Evolutionary conservation across 2,329 filamentous ascomycete species (phyloP).

Genomic region (Colletotrichum cuscutae): DNA sequence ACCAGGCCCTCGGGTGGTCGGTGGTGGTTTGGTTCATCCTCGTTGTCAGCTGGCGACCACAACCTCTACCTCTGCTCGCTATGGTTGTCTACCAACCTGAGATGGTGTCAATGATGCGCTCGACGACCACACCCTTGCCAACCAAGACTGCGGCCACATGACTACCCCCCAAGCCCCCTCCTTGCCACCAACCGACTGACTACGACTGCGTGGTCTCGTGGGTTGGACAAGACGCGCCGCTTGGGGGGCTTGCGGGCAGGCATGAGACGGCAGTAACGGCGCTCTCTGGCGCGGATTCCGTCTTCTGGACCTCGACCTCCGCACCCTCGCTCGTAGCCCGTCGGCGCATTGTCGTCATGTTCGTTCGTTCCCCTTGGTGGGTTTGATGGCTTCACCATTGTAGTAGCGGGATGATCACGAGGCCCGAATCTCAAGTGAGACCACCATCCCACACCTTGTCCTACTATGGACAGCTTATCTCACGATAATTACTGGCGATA

Average conservation of each 20-base stretch:
- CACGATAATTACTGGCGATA: not conserved
- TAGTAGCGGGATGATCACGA: slow-evolving; percentile 10
- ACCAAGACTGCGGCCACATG: slow-evolving; percentile 23
- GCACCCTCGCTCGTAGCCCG: not conserved
- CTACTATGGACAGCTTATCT: not conserved
- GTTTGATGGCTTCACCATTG: not conserved
- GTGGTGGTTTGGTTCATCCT: not conserved
- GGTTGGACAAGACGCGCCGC: slow-evolving; percentile 1
- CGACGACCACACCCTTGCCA: slow-evolving; percentile 20
- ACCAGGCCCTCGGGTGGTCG: not conserved
- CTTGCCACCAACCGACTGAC: not conserved
- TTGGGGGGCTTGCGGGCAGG: not conserved
- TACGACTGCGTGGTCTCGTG: slow-evolving; percentile 13
- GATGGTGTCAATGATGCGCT: slow-evolving; percentile 7
- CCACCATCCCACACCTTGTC: not conserved
- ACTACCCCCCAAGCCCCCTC: slow-evolving; percentile 1
- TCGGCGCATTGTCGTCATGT: not conserved
- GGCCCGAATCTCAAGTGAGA: slow-evolving; percentile 1
- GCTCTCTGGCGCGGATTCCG: not conserved
- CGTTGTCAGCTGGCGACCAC: not conserved
- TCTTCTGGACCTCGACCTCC: not conserved
- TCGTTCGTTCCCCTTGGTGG: not conserved
- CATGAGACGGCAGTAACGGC: slow-evolving; percentile 2
- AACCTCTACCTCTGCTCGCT: not conserved
- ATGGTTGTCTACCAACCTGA: not conserved